These are phyloP conservation scores for Tolypocladium amazonense DNA, from an alignment of 2,329 filamentous ascomycete genomes.

Conservation along the genomic window DNA sequence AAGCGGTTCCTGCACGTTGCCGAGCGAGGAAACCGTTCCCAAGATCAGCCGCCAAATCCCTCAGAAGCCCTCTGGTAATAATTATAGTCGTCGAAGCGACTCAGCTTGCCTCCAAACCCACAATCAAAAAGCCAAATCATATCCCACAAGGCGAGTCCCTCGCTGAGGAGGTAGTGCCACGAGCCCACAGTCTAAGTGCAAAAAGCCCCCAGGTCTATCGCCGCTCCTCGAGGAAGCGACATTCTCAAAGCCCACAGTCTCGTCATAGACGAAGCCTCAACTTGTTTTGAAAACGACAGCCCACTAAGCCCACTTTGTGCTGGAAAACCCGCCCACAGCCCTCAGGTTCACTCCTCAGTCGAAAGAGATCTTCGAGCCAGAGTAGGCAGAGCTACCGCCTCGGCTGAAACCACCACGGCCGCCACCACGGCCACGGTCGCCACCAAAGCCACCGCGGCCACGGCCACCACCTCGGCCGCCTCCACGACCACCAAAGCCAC, in stretches of 20 bases:
- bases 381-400: slow-evolving; percentile 24
- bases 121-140: slow-evolving; percentile 21
- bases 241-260: slow-evolving; percentile 42
- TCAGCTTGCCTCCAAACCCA: slow-evolving; percentile 15
- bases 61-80: slow-evolving; percentile 25
- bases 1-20: neutral
- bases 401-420: slow-evolving; percentile 41
- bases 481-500: slow-evolving; percentile 28
- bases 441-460: slow-evolving; percentile 39
- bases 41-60: slow-evolving; percentile 26
- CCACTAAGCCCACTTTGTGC: slow-evolving; percentile 37
- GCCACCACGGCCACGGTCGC: slow-evolving; percentile 42
- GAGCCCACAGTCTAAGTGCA: slow-evolving; percentile 25
- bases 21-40: slow-evolving; percentile 12
- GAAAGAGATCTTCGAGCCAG: slow-evolving; percentile 73
- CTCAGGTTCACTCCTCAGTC: slow-evolving; percentile 31
- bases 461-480: slow-evolving; percentile 32
- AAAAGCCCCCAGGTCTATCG: slow-evolving; percentile 47
- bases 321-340: slow-evolving; percentile 31
- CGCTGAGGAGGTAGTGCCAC: slow-evolving; percentile 15
- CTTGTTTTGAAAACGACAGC: slow-evolving; percentile 42
- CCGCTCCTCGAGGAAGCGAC: slow-evolving; percentile 31
- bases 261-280: slow-evolving; percentile 20
- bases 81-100: slow-evolving; percentile 13
- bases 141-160: slow-evolving; percentile 8